These are phyloP conservation scores for Populus deltoides DNA, from an alignment of 345 rosid genomes.

Conservation along the genomic window DNA sequence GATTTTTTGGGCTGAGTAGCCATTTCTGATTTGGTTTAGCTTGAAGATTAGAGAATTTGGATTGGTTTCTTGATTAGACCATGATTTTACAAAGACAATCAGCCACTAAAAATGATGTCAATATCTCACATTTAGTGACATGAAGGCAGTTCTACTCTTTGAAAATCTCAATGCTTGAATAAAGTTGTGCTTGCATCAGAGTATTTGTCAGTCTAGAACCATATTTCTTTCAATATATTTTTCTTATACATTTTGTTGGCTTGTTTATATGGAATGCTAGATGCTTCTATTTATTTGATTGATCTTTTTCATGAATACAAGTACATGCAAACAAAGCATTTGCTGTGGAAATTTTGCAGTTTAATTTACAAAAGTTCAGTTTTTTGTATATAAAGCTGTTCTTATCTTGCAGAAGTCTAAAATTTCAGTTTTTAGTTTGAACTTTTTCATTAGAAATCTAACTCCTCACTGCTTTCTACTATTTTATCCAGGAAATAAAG, in stretches of 20 bases:
- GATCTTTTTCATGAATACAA: not conserved
- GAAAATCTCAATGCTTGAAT: not conserved
- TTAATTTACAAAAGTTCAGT: too few species aligned
- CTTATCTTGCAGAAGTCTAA: not conserved
- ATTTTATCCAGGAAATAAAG: not conserved
- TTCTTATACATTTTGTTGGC: not conserved
- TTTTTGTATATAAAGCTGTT: not conserved
- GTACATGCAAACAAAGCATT: not conserved
- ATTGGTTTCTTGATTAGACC: not conserved
- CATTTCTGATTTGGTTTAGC: not conserved
- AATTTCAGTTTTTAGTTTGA: not conserved
- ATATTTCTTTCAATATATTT: not conserved
- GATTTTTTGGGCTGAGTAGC: not conserved
- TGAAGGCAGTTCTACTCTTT: not conserved
- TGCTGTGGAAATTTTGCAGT: not conserved
- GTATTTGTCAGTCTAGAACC: not conserved
- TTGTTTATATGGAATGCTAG: not conserved
- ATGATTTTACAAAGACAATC: not conserved
- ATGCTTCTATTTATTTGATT: not conserved
- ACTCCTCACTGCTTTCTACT: not conserved
- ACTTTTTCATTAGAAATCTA: not conserved
- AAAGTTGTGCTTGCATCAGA: not conserved
- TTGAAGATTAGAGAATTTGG: not conserved
- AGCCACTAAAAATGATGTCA: not conserved
- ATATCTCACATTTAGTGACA: not conserved